Evolutionary conservation across 345 rosid genomes (phyloP).

Genomic region (Limnanthes douglasii): DNA sequence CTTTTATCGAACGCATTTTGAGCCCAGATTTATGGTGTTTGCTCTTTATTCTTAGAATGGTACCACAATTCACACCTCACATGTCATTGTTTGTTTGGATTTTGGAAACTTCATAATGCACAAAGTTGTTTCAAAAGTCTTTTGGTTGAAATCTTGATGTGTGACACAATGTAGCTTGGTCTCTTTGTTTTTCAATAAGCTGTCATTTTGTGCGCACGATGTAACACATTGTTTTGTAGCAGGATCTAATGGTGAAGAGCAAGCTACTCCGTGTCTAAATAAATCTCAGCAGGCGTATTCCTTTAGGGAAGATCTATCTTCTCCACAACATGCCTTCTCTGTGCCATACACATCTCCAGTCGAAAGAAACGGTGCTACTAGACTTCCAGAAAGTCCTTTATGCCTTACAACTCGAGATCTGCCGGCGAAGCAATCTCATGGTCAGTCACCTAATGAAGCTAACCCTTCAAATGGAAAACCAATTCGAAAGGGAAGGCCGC

Average conservation of each 20-base stretch:
- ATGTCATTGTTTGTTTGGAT: neutral
- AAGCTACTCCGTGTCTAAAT: conserved; percentile 25
- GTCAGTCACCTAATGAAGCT: conserved; percentile 32
- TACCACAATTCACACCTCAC: neutral
- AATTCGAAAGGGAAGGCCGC: conserved; percentile 39
- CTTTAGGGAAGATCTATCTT: conserved; percentile 39
- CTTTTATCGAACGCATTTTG: too few relatives aligned
- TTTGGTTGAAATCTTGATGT: too few relatives aligned
- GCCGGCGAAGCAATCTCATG: conserved; percentile 28
- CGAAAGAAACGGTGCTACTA: conserved; percentile 45
- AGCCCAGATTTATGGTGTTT: neutral
- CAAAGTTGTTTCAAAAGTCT: neutral
- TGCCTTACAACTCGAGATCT: conserved; percentile 27
- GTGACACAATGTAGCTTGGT: too few relatives aligned
- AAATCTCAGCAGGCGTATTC: conserved; percentile 24
- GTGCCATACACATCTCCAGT: conserved; percentile 24
- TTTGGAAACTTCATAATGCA: neutral
- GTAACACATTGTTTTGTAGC: conserved; percentile 19
- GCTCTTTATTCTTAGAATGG: neutral
- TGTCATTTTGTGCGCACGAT: too few relatives aligned
- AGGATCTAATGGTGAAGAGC: conserved; percentile 37
- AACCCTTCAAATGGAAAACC: conserved; percentile 34
- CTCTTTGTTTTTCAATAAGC: too few relatives aligned
- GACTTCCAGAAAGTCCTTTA: conserved; percentile 24
- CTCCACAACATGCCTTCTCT: conserved; percentile 28